Evolutionary conservation across 2,329 filamentous ascomycete species (phyloP), one percentile per base, ranked within the genome.

Genomic region (Sarocladium oryzae): DNA sequence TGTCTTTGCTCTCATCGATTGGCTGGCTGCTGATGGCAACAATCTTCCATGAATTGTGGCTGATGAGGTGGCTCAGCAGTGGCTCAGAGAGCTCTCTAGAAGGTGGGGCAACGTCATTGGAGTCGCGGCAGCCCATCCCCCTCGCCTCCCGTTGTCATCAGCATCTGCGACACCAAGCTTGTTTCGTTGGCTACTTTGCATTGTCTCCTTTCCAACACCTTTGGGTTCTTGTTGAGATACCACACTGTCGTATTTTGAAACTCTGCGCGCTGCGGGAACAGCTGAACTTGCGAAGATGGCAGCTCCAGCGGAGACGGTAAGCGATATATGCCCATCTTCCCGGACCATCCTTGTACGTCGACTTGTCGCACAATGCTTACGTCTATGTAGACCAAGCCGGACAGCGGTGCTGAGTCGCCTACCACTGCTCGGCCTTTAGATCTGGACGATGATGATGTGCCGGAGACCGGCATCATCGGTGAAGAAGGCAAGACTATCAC

Each of bases 401-500:
- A 69, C 51, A 64, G 65, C 51, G 75, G 66, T 54, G 77, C 82
- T 33, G 82, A 86, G 67, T 85, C 82, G 43, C 82, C 82, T 9
- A 85, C 82, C 10, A 86, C 82, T 40, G 82, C 76, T 51, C 71
- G 75, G 59, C 82, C 82, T 7, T 73, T 85, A 62, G 82, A 85
- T 55, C 77, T 85, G 71, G 82, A 86, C 62, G 84, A 88, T 70
- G 83, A 87, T 60, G 84, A 85, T 61, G 68, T 81, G 49, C 82
- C 84, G 62, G 84, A 87, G 58, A 72, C 77, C 5, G 75, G 74
- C 53, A 62, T 78, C 23, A 60, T 74, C 52, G 69, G 66, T 53
- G 60, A 60, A 45, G 43, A 60, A 59, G 21, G 56, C 40, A 46
- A 54, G n/a, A 50, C 56, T 49, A 32, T 38, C 64, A 68, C 54